phyloP scores from a whole-genome alignment of 257 asterid genomes.

The Ilex aquifolium region DNA sequence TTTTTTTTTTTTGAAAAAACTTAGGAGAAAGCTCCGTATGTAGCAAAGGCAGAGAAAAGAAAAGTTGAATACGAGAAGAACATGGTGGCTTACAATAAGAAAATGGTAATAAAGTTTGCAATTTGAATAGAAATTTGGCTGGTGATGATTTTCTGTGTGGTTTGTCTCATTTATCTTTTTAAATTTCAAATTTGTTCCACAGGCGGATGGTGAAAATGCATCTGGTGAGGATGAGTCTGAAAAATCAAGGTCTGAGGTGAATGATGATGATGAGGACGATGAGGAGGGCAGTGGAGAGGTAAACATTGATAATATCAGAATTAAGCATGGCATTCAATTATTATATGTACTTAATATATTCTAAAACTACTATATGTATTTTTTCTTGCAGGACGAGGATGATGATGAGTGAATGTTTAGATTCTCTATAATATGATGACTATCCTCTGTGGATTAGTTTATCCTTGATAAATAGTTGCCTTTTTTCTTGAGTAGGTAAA shows the following conservation, averaged over 20 bases:
- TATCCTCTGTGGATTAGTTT: background rate
- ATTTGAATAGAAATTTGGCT: no score
- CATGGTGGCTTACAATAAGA: conserved; percentile 68
- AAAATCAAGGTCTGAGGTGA: conserved; percentile 29
- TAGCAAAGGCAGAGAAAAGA: conserved; percentile 72
- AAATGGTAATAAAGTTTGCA: conserved; percentile 20
- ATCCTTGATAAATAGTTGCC: conserved; percentile 5
- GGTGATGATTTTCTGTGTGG: no score
- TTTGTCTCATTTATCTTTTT: no score
- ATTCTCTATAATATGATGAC: background rate
- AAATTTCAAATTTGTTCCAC: background rate
- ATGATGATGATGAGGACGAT: conserved; percentile 22
- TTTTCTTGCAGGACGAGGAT: background rate
- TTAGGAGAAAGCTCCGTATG: conserved; percentile 76
- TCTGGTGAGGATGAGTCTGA: conserved; percentile 26
- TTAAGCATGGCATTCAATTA: background rate
- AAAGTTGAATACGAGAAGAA: conserved; percentile 64
- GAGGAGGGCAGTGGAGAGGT: conserved; percentile 29
- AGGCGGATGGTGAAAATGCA: conserved; percentile 13
- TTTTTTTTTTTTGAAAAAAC: no score
- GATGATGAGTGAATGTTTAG: conserved; percentile 13
- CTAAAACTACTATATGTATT: background rate
- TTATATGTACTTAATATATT: background rate
- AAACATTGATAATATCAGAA: background rate
- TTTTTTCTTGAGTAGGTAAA: conserved; percentile 5